Evolutionary conservation across 208 protist species (phyloP), one percentile per base, ranked within the genome.

Genomic region (Wallacemonas sp.): DNA sequence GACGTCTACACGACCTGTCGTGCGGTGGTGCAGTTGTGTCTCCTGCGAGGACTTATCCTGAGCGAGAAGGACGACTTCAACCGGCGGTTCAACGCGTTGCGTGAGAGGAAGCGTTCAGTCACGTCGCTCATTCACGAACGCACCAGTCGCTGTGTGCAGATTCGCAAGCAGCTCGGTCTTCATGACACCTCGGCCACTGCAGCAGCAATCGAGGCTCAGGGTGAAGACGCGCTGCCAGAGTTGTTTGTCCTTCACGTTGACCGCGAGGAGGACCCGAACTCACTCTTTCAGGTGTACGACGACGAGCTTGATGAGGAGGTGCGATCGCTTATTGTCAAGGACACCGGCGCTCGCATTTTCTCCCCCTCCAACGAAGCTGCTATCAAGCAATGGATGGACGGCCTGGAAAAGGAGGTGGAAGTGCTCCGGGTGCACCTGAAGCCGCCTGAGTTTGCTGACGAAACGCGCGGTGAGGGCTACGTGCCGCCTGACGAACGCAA

Each of bases 351-450:
- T 3, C 68, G 34, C 8, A 63, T 78, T 27, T 73, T 71, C 44
- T 85, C 79, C 5, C 76, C 83, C 8, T 64, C 74, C 19, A 80
- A 87, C 55, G 87, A 97, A 68, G 81, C 78, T 15, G 92, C 88
- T 0, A 71, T 97, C 29, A 81, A 85, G 34, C 68, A 87, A 22
- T 94, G 89, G 92, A 97, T 97, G 92, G 88, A 95, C 57, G 88
- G 90, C 46, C 86, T 97, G 22, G 90, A 96, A 54, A 89, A 91
- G 70, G 92, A 91, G 21, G 79, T 84, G 45, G 76, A 83, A 63
- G 76, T 80, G 5, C 33, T 92, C 10, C 44, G 73, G 42, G 84
- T 92, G 24, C 70, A 90, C 5, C 64, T 96, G 26, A 50, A 68
- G 36, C 37, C 82, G 19, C 92, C 88, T 10, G 76, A 85, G 21